Conservation (phyloP, 176 grass and related monocot species). For the Cenchrus fungigraminus region DNA sequence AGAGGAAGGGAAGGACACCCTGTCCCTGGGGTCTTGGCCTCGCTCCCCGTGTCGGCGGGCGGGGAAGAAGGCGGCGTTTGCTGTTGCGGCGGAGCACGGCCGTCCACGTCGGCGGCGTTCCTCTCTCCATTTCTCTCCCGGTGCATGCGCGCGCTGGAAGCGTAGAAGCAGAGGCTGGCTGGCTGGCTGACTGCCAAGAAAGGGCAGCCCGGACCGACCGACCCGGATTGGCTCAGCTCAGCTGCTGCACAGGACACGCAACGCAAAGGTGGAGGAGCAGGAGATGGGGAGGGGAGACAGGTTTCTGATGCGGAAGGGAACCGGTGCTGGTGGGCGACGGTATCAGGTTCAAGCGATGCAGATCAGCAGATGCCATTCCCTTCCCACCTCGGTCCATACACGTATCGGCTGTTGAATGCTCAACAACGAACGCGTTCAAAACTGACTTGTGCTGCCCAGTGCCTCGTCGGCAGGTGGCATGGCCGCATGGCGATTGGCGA, state of each 20-base stretch:
- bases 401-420: background rate
- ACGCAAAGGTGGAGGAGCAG: background rate
- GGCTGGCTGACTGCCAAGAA: no score
- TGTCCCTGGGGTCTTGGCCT: conserved; percentile 8
- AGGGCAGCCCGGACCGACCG: no score
- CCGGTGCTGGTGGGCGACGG: no score
- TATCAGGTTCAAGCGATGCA: background rate
- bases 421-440: background rate
- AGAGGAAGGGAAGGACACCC: background rate
- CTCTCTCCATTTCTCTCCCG: background rate
- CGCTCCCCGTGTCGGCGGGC: background rate
- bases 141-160: background rate
- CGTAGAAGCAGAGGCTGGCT: background rate
- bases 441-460: background rate
- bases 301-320: background rate
- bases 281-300: background rate
- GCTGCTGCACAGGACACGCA: background rate
- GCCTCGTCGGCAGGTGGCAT: background rate
- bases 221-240: background rate
- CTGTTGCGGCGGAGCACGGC: background rate
- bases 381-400: background rate
- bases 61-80: background rate
- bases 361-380: no score
- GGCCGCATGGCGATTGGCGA: background rate
- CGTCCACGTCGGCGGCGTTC: background rate